phyloP scores from a whole-genome alignment of 148 eudicot genomes.

The Spergularia marina region DNA sequence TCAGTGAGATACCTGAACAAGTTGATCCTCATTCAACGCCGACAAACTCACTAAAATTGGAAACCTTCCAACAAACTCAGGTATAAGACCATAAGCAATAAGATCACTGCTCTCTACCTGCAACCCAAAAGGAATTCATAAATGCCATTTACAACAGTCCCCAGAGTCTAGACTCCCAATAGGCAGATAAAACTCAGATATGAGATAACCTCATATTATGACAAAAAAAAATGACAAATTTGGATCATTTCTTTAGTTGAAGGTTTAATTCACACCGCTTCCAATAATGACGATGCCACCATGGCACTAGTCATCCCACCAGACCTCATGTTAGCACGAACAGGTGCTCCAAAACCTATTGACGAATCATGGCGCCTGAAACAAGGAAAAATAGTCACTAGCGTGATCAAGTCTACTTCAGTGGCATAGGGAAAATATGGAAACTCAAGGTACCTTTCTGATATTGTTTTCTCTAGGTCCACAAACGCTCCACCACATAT shows the following conservation, averaged over 20 bases:
- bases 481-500: slow-evolving; percentile 99
- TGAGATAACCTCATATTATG: neutral
- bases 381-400: slow-evolving; percentile 11
- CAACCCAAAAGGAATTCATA: slow-evolving; percentile 21
- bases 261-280: slow-evolving; percentile 31
- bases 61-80: slow-evolving; percentile 98
- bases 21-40: slow-evolving; percentile 92
- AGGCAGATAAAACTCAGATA: slow-evolving; percentile 12
- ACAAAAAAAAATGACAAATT: slow-evolving; percentile 5
- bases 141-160: neutral
- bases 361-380: slow-evolving; percentile 96
- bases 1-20: slow-evolving; percentile 63
- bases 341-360: slow-evolving; percentile 97
- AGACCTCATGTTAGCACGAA: slow-evolving; percentile 91
- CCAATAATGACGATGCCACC: slow-evolving; percentile 83
- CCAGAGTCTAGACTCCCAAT: neutral
- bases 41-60: slow-evolving; percentile 90
- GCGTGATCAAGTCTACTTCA: neutral
- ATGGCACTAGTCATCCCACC: slow-evolving; percentile 64
- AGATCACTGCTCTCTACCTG: slow-evolving; percentile 99
- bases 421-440: neutral
- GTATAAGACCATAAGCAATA: slow-evolving; percentile 92
- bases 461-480: slow-evolving; percentile 95
- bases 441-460: slow-evolving; percentile 62
- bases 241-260: neutral